A percentile compares a stretch with the other conserved stretches of the same genome.
phyloP scores from a whole-genome alignment of 768 basidiomycete species.

The Suillus occidentalis region DNA sequence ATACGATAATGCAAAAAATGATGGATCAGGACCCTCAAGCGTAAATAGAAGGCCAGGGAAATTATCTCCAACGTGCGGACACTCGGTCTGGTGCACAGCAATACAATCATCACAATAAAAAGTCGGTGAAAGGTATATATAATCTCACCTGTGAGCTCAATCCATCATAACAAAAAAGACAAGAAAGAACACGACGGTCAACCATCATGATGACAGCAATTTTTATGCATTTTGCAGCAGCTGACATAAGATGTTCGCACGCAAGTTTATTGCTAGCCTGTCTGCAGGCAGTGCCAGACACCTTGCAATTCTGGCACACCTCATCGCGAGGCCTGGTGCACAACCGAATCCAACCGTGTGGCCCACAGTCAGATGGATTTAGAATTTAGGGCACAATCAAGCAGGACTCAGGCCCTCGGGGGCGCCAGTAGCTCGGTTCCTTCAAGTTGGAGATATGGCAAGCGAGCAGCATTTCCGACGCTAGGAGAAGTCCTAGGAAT shows the following conservation, averaged over 20 bases:
- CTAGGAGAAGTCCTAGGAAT: background rate
- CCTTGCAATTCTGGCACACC: background rate
- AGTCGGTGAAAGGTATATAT: background rate
- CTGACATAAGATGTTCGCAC: background rate
- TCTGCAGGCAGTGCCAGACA: background rate
- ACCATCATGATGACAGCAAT: no score
- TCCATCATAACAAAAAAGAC: background rate
- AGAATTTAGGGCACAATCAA: background rate
- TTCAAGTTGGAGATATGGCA: background rate
- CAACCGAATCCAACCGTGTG: background rate
- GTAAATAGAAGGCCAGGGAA: constrained; percentile 34
- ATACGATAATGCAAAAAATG: background rate
- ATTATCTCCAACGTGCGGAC: constrained; percentile 33
- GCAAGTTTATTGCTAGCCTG: constrained; percentile 9
- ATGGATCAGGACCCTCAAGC: constrained; percentile 34
- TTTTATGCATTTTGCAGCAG: no score
- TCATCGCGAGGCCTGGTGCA: background rate
- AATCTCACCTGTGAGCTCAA: background rate
- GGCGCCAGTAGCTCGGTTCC: background rate
- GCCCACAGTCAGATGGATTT: background rate
- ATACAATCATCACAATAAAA: constrained; percentile 30
- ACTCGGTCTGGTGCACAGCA: constrained; percentile 40
- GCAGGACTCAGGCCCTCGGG: background rate
- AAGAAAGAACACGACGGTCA: background rate
- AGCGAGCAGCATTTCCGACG: no score